A percentile compares a stretch with the other conserved stretches of the same genome.
phyloP scores from a whole-genome alignment of 1,139 yeast species.

The Saccharomyces hybrid region DNA sequence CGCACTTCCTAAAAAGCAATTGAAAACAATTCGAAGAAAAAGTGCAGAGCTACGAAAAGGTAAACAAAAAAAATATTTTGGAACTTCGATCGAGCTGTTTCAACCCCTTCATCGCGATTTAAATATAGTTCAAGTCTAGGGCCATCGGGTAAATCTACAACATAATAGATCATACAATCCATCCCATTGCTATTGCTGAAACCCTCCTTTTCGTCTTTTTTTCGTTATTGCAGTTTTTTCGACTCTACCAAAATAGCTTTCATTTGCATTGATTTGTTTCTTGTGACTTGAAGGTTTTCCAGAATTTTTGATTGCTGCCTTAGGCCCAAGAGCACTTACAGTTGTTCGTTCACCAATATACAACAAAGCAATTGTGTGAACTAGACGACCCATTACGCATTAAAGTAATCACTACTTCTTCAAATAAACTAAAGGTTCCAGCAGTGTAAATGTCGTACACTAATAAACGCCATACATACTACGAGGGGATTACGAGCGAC shows the following conservation, averaged over 20 bases:
- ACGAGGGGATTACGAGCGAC: slow-evolving; percentile 17
- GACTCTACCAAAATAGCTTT: not conserved
- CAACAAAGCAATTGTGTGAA: not conserved
- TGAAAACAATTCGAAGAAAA: not conserved
- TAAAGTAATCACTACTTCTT: not conserved
- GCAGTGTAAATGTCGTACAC: slow-evolving; percentile 2
- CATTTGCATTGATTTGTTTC: not conserved
- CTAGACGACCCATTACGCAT: not conserved
- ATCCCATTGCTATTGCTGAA: not conserved
- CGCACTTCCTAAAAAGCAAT: slow-evolving; percentile 1
- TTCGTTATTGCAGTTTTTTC: not conserved
- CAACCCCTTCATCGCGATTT: not conserved
- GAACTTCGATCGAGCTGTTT: not conserved
- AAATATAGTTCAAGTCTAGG: not conserved
- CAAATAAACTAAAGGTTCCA: not conserved
- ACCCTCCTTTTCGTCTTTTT: not conserved
- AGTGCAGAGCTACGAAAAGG: not conserved
- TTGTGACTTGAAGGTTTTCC: slow-evolving; percentile 6
- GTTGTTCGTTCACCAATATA: not conserved
- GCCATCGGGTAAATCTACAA: not conserved
- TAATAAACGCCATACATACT: slow-evolving; percentile 20
- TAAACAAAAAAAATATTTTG: not conserved
- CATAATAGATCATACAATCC: not conserved
- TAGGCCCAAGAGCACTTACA: not conserved
- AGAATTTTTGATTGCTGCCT: not conserved